Evolutionary conservation across 805 yeast genomes (phyloP).

Genomic region (Groenewaldozyma salmanticensis): DNA sequence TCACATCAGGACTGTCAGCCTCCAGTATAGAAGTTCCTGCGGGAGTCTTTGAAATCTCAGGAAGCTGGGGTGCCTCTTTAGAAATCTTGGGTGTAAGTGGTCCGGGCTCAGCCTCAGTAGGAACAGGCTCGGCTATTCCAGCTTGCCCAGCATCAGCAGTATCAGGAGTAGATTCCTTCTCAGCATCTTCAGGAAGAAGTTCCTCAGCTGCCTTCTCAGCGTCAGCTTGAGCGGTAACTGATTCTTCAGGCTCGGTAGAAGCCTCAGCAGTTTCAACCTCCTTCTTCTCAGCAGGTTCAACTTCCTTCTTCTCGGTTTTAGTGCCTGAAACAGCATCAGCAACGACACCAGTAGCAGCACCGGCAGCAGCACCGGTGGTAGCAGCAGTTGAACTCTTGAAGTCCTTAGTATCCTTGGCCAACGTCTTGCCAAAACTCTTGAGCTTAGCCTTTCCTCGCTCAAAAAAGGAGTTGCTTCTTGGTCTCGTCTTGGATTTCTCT

Average conservation of each 20-base stretch:
- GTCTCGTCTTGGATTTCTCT: neutral
- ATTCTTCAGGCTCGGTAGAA: neutral
- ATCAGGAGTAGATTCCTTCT: constrained; percentile 7
- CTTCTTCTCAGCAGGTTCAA: constrained; percentile 1
- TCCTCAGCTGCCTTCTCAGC: constrained; percentile 4
- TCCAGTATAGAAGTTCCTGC: neutral
- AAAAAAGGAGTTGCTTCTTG: neutral
- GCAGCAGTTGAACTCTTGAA: neutral
- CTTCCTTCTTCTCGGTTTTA: neutral
- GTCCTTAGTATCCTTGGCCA: neutral
- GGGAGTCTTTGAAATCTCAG: neutral
- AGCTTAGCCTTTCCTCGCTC: neutral
- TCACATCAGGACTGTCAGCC: neutral
- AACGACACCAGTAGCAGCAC: neutral
- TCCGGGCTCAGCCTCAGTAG: neutral
- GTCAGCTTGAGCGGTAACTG: too few relatives aligned
- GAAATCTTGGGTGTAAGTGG: neutral
- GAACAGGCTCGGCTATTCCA: neutral
- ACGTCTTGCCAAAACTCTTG: constrained; percentile 3
- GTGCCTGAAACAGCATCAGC: neutral
- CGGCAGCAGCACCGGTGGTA: neutral
- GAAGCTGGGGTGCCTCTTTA: neutral
- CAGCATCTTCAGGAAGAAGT: constrained; percentile 8
- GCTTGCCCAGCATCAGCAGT: constrained; percentile 11
- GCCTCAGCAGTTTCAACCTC: constrained; percentile 5